A percentile compares a stretch with the other conserved stretches of the same genome.
phyloP scores from a whole-genome alignment of 495 filamentous ascomycete species.

The Bathelium albidoporum region DNA sequence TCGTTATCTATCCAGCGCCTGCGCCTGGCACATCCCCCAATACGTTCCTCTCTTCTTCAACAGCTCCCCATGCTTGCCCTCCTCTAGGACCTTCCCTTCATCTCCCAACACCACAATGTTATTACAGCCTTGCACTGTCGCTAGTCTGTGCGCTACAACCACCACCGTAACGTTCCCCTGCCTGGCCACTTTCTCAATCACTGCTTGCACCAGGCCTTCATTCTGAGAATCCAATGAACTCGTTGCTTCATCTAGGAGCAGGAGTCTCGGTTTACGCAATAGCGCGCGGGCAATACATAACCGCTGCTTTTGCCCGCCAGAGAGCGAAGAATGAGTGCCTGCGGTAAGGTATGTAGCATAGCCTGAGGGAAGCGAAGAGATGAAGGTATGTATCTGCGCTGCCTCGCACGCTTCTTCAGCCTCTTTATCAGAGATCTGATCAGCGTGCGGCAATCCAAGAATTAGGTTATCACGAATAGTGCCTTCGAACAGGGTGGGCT shows the following conservation, averaged over 20 bases:
- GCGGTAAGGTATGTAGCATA: slow-evolving; percentile 10
- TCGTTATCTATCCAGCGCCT: slow-evolving; percentile 11
- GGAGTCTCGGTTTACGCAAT: slow-evolving; percentile 13
- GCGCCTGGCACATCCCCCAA: slow-evolving; percentile 27
- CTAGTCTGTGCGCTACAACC: slow-evolving; percentile 47
- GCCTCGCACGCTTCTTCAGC: slow-evolving; percentile 1
- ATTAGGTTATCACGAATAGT: slow-evolving; percentile 21
- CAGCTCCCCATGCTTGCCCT: slow-evolving; percentile 40
- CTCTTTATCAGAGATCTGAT: slow-evolving; percentile 7
- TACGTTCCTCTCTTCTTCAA: slow-evolving; percentile 38
- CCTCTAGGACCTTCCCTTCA: slow-evolving; percentile 37
- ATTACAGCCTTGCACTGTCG: slow-evolving; percentile 45
- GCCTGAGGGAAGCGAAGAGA: slow-evolving; percentile 13
- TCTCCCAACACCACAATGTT: slow-evolving; percentile 41
- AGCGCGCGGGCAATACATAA: slow-evolving; percentile 17
- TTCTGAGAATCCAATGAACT: slow-evolving; percentile 40
- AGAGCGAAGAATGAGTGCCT: background rate
- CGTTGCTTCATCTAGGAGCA: slow-evolving; percentile 42
- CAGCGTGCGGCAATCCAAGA: slow-evolving; percentile 12
- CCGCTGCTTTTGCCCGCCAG: slow-evolving; percentile 22
- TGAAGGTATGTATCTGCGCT: slow-evolving; percentile 15
- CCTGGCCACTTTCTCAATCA: slow-evolving; percentile 23
- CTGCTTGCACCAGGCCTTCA: slow-evolving; percentile 41
- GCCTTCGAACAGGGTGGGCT: slow-evolving; percentile 14
- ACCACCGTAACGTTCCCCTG: slow-evolving; percentile 30